These are phyloP conservation scores for Colletotrichum falcatum DNA, from an alignment of 2,329 filamentous ascomycete genomes.

Conservation along the genomic window DNA sequence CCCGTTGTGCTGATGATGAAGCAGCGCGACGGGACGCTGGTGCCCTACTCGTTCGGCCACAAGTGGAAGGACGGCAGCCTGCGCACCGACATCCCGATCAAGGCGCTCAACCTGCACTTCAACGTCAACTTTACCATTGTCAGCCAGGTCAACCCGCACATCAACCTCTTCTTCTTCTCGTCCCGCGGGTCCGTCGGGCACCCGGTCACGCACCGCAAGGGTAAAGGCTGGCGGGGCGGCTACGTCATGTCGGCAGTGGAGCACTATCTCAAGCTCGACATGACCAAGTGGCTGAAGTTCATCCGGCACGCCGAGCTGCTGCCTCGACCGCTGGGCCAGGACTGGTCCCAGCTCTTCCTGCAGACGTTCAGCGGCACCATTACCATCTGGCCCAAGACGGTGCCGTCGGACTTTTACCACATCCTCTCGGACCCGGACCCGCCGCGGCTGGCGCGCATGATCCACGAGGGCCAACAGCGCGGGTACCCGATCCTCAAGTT, in stretches of 20 bases:
- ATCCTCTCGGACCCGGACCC: constrained; percentile 88
- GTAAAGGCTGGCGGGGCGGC: constrained; percentile 94
- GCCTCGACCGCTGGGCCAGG: constrained; percentile 89
- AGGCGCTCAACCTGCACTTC: constrained; percentile 94
- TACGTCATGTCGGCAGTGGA: constrained; percentile 93
- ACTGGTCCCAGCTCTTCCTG: constrained; percentile 97
- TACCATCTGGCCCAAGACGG: constrained; percentile 92
- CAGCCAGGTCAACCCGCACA: constrained; percentile 91
- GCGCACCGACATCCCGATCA: constrained; percentile 94
- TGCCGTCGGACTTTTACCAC: constrained; percentile 82
- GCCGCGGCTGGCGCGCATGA: constrained; percentile 83
- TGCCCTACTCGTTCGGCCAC: constrained; percentile 95
- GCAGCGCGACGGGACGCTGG: constrained; percentile 78
- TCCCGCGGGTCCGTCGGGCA: constrained; percentile 91
- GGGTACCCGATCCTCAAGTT: constrained; percentile 94
- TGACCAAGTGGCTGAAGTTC: constrained; percentile 98
- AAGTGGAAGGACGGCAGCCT: constrained; percentile 99
- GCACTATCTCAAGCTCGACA: constrained; percentile 94
- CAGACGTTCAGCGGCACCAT: constrained; percentile 95
- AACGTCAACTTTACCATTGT: constrained; percentile 98
- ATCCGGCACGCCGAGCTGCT: constrained; percentile 92
- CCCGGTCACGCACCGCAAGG: constrained; percentile 92
- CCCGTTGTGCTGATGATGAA: constrained; percentile 96
- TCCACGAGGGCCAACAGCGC: constrained; percentile 89
- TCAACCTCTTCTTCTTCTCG: constrained; percentile 99